Percentiles rank a stretch among this genome's conserved stretches.
phyloP scores from a whole-genome alignment of 805 yeast genomes.

The Barnettozyma vustinii region DNA sequence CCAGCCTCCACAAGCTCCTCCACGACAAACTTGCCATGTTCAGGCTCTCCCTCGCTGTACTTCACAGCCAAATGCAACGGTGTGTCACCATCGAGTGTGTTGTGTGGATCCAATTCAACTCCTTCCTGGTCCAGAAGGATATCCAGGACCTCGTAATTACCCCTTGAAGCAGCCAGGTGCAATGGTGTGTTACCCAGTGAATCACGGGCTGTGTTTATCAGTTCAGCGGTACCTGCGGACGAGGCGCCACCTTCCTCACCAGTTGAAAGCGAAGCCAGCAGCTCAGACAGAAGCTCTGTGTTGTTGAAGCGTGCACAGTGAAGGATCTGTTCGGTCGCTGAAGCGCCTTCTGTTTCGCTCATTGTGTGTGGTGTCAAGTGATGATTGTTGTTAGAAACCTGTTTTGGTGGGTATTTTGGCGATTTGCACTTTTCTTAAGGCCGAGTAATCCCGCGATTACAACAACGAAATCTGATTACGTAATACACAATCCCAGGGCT shows the following conservation, averaged over 20 bases:
- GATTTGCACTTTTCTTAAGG: background rate
- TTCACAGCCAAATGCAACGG: conserved; percentile 85
- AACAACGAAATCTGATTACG: background rate
- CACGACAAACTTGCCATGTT: conserved; percentile 71
- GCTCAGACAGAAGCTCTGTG: conserved; percentile 58
- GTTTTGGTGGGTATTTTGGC: background rate
- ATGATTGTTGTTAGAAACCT: background rate
- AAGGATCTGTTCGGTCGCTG: conserved; percentile 68
- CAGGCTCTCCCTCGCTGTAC: conserved; percentile 75
- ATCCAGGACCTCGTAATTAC: conserved; percentile 84
- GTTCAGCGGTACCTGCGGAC: conserved; percentile 32
- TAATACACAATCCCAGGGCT: background rate
- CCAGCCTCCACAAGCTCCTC: conserved; percentile 90
- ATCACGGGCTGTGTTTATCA: conserved; percentile 31
- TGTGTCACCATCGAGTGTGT: conserved; percentile 70
- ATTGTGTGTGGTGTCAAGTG: background rate
- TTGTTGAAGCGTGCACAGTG: conserved; percentile 90
- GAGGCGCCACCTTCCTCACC: conserved; percentile 13
- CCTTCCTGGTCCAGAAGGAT: conserved; percentile 79
- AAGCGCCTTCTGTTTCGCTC: conserved; percentile 57
- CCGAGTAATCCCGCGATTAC: background rate
- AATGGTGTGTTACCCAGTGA: conserved; percentile 77
- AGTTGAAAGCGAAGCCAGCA: conserved; percentile 29
- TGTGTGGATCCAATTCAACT: conserved; percentile 80
- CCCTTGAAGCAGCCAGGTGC: conserved; percentile 77